Conservation (phyloP, 1,284 basidiomycete genomes). For the Meira miltonrushii region DNA sequence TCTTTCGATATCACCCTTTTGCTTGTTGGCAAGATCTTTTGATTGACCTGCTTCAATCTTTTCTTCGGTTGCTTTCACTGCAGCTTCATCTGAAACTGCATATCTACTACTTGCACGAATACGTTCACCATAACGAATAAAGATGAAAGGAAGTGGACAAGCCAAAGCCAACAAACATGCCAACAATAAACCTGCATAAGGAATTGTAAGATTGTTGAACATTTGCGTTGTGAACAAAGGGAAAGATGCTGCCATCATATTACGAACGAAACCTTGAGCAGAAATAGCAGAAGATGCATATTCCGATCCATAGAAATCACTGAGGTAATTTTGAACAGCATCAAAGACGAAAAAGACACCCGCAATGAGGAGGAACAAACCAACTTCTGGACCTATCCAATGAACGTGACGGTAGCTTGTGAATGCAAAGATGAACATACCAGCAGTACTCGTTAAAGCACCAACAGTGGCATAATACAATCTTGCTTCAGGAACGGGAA, state of each 20-base stretch:
- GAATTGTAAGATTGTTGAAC: constrained; percentile 35
- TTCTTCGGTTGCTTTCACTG: too few relatives aligned
- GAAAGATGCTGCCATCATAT: constrained; percentile 25
- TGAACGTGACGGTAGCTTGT: constrained; percentile 35
- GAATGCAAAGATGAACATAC: constrained; percentile 41
- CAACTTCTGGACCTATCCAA: constrained; percentile 40
- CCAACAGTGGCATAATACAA: constrained; percentile 39
- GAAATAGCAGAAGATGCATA: constrained; percentile 34
- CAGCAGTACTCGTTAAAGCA: constrained; percentile 28
- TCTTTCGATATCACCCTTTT: neutral
- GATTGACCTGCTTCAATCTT: too few relatives aligned
- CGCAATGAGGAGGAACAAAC: constrained; percentile 33
- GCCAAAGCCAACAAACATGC: constrained; percentile 27
- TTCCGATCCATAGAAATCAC: constrained; percentile 26
- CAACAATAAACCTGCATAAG: constrained; percentile 31
- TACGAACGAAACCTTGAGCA: constrained; percentile 37
- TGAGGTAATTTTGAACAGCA: constrained; percentile 33
- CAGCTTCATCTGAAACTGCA: constrained; percentile 18
- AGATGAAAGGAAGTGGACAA: constrained; percentile 33
- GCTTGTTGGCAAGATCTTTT: too few relatives aligned
- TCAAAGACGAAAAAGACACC: constrained; percentile 42
- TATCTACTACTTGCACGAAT: constrained; percentile 36
- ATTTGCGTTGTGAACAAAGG: constrained; percentile 34
- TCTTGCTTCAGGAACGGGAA: constrained; percentile 36
- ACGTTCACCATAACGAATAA: constrained; percentile 34